Conservation (phyloP, 2,329 filamentous ascomycete species). For the Xylaria sp. region DNA sequence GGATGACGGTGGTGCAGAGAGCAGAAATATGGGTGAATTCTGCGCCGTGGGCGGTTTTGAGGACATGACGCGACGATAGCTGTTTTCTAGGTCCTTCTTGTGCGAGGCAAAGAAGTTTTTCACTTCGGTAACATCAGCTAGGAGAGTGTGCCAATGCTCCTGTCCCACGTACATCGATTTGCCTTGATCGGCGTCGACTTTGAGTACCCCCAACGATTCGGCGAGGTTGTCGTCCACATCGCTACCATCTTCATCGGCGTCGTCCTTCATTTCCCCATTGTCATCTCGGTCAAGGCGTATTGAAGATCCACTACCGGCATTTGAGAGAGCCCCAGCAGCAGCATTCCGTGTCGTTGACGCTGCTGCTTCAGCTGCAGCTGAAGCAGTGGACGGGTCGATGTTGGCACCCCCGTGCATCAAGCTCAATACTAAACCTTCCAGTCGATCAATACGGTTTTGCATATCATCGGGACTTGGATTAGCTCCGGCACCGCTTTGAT, state of each 20-base stretch:
- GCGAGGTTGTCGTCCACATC: slow-evolving; percentile 76
- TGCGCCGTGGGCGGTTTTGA: slow-evolving; percentile 69
- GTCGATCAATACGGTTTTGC: slow-evolving; percentile 96
- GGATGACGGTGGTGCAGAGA: slow-evolving; percentile 77
- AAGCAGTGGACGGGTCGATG: slow-evolving; percentile 55
- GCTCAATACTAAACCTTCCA: slow-evolving; percentile 91
- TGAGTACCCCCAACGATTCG: slow-evolving; percentile 82
- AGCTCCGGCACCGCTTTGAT: slow-evolving; percentile 64
- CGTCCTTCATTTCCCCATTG: slow-evolving; percentile 62
- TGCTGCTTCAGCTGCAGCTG: slow-evolving; percentile 49
- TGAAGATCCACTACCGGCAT: slow-evolving; percentile 59
- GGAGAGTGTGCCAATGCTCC: slow-evolving; percentile 83
- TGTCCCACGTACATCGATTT: slow-evolving; percentile 86
- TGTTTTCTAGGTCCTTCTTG: slow-evolving; percentile 88
- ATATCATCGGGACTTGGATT: slow-evolving; percentile 85
- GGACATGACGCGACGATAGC: slow-evolving; percentile 79
- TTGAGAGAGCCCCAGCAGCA: slow-evolving; percentile 49
- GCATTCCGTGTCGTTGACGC: slow-evolving; percentile 45
- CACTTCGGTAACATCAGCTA: slow-evolving; percentile 89
- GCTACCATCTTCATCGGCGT: slow-evolving; percentile 70
- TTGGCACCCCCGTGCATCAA: slow-evolving; percentile 87
- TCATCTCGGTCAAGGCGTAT: slow-evolving; percentile 66
- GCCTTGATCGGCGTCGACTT: slow-evolving; percentile 79
- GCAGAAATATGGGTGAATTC: slow-evolving; percentile 80
- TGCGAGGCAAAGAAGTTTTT: slow-evolving; percentile 88